Percentiles rank a stretch among this genome's conserved stretches.
These are phyloP conservation scores for Claviceps maximensis DNA, from an alignment of 2,329 filamentous ascomycete species.

Conservation along the genomic window DNA sequence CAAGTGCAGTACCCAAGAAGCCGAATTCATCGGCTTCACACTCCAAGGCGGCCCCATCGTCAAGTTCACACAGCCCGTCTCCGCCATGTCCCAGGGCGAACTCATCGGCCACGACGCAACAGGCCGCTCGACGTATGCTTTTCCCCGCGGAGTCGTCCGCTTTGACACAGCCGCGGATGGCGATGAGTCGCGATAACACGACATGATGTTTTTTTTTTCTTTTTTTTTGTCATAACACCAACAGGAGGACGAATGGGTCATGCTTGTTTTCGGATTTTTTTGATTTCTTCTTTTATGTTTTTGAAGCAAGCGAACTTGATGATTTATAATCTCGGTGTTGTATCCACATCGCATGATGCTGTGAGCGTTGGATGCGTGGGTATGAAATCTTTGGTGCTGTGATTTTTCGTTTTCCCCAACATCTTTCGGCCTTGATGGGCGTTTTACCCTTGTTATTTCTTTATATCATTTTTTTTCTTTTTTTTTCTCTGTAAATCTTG, in stretches of 20 bases:
- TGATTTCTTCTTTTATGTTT: no score
- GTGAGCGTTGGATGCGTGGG: no score
- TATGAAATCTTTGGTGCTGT: not conserved
- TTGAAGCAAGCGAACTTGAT: not conserved
- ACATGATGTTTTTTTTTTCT: no score
- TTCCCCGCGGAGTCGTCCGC: constrained; percentile 21
- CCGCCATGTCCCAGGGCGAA: constrained; percentile 18
- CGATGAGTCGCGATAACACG: not conserved
- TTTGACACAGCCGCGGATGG: constrained; percentile 15
- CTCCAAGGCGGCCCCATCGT: constrained; percentile 33
- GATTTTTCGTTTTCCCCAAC: not conserved
- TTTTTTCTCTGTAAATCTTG: no score
- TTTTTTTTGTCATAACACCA: no score
- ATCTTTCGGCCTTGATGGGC: no score
- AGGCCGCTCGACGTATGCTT: constrained; percentile 26
- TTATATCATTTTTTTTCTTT: no score
- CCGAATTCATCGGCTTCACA: constrained; percentile 30
- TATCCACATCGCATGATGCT: no score
- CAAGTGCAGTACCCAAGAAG: constrained; percentile 18
- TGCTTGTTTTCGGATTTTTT: no score
- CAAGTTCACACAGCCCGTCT: constrained; percentile 25
- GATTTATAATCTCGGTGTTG: not conserved
- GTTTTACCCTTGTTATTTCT: no score
- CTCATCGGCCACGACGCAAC: constrained; percentile 24
- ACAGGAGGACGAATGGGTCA: no score